These are phyloP conservation scores for Sphenostylis stenocarpa DNA, from an alignment of 306 rosid species.

Conservation along the genomic window DNA sequence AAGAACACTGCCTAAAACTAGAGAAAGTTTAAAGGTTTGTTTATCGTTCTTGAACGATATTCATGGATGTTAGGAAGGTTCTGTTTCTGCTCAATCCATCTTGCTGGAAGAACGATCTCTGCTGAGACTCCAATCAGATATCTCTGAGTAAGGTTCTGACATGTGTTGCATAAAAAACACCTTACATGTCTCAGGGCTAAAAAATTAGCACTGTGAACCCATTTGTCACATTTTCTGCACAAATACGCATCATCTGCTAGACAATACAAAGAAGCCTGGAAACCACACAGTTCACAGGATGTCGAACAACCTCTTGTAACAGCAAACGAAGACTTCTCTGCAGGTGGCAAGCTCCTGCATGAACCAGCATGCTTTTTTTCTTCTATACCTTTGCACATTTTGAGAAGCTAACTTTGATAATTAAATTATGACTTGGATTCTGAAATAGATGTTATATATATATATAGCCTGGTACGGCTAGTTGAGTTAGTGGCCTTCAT, in stretches of 20 bases:
- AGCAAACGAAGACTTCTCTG: background rate
- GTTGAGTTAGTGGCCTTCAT: constrained; percentile 13
- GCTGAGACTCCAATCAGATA: constrained; percentile 55
- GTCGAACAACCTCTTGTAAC: background rate
- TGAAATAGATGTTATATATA: too few relatives aligned
- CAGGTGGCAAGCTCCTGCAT: background rate
- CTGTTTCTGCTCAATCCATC: background rate
- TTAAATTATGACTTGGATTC: too few relatives aligned
- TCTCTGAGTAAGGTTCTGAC: constrained; percentile 62
- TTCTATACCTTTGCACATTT: constrained; percentile 67
- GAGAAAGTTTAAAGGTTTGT: constrained; percentile 32
- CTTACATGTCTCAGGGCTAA: constrained; percentile 73
- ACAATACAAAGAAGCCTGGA: constrained; percentile 67
- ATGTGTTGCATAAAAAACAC: constrained; percentile 64
- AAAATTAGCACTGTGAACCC: constrained; percentile 82
- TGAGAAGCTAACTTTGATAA: constrained; percentile 9
- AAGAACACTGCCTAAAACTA: background rate
- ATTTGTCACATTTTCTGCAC: constrained; percentile 67
- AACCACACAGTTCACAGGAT: constrained; percentile 65
- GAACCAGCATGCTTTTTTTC: constrained; percentile 21
- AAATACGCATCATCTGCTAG: constrained; percentile 72
- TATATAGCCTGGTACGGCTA: background rate
- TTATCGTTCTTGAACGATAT: constrained; percentile 24
- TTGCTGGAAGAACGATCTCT: constrained; percentile 44
- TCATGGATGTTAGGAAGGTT: constrained; percentile 28